Conservation (phyloP, 73 alveolate species). For the Halteria grandinella region DNA sequence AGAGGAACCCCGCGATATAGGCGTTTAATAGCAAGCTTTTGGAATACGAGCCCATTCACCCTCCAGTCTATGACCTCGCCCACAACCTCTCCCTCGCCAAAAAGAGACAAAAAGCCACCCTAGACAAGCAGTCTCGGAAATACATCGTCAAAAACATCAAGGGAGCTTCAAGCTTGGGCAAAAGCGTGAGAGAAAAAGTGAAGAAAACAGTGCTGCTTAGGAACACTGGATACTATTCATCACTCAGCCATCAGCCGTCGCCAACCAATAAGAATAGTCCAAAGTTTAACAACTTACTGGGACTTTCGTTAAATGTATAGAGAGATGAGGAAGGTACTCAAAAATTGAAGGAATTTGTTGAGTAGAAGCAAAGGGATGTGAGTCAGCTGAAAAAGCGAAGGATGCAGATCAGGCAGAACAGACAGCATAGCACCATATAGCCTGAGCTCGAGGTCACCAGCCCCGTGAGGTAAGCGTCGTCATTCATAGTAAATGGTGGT, state of each 20-base stretch:
- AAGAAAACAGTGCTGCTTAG: not conserved
- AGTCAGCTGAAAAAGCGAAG: not conserved
- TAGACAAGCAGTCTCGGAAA: constrained; percentile 18
- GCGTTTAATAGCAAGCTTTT: not conserved
- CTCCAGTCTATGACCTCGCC: constrained; percentile 24
- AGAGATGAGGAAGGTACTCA: not conserved
- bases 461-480: too few species aligned
- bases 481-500: too few species aligned
- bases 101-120: constrained; percentile 13
- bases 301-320: not conserved
- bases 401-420: too few species aligned
- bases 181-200: constrained; percentile 39
- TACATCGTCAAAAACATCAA: constrained; percentile 30
- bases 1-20: not conserved
- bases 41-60: constrained; percentile 11
- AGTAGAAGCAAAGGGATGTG: constrained; percentile 8
- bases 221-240: not conserved
- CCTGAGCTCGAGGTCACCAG: too few species aligned
- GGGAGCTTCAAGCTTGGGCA: constrained; percentile 21
- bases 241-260: not conserved
- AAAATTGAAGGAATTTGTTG: not conserved
- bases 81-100: not conserved
- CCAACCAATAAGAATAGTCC: not conserved
- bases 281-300: not conserved
- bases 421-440: too few species aligned